Percentiles rank a stretch among this genome's conserved stretches.
These are phyloP conservation scores for Kuraishia piskuri DNA, from an alignment of 805 yeast genomes.

Conservation along the genomic window DNA sequence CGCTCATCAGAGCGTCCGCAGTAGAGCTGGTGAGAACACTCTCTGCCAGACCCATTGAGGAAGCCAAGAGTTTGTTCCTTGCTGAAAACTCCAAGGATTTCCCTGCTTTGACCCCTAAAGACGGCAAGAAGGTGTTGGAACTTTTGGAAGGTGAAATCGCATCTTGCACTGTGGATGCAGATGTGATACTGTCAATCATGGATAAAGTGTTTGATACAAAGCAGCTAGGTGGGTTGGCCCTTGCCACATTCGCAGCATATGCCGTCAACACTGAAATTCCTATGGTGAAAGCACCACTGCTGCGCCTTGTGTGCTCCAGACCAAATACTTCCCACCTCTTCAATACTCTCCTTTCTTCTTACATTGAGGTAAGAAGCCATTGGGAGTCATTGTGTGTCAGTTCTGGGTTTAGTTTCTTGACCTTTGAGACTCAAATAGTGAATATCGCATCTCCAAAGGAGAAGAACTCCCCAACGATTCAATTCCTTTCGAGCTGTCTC, in stretches of 20 bases:
- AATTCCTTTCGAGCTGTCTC: slow-evolving; percentile 50
- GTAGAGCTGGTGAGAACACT: slow-evolving; percentile 29
- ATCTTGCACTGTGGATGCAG: not conserved
- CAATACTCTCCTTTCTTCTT: slow-evolving; percentile 33
- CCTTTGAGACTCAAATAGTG: slow-evolving; percentile 51
- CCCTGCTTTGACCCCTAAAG: slow-evolving; percentile 34
- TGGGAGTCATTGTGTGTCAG: slow-evolving; percentile 35
- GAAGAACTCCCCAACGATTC: slow-evolving; percentile 43
- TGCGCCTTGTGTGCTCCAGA: slow-evolving; percentile 35
- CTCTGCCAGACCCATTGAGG: slow-evolving; percentile 22
- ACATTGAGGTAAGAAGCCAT: slow-evolving; percentile 34
- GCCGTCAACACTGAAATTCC: slow-evolving; percentile 45
- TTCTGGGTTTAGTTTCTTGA: slow-evolving; percentile 40
- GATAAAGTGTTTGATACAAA: slow-evolving; percentile 34
- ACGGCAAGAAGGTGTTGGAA: slow-evolving; percentile 38
- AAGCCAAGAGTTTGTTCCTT: slow-evolving; percentile 36
- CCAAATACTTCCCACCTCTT: slow-evolving; percentile 34
- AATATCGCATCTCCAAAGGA: slow-evolving; percentile 58
- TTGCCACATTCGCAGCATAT: slow-evolving; percentile 66
- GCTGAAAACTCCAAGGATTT: slow-evolving; percentile 24
- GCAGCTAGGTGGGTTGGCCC: slow-evolving; percentile 44
- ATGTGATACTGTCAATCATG: not conserved
- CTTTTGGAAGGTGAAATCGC: slow-evolving; percentile 22
- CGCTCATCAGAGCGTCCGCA: slow-evolving; percentile 39
- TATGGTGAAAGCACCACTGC: slow-evolving; percentile 42